Evolutionary conservation across 169 alveolate species (phyloP).

Genomic region (Eimeria praecox): DNA sequence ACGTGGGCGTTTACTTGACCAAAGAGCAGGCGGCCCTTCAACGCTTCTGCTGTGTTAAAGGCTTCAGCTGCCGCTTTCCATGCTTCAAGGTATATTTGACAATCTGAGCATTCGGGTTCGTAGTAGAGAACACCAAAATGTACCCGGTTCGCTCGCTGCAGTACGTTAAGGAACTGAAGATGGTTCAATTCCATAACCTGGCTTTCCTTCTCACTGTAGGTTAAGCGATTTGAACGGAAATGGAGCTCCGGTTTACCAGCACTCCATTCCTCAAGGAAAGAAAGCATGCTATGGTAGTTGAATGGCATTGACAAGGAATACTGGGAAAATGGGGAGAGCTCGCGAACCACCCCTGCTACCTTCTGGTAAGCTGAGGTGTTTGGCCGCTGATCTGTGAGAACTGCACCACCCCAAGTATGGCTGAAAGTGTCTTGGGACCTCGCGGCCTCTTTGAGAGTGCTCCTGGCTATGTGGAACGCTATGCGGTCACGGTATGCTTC

Average conservation of each 20-base stretch:
- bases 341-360: not conserved
- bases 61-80: constrained; percentile 22
- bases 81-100: constrained; percentile 2
- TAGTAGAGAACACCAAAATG: constrained; percentile 48
- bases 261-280: constrained; percentile 19
- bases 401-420: constrained; percentile 61
- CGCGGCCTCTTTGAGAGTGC: constrained; percentile 31
- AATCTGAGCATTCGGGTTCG: constrained; percentile 38
- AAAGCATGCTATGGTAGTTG: constrained; percentile 13
- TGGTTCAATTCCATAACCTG: constrained; percentile 39
- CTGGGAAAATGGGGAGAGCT: constrained; percentile 32
- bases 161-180: not conserved
- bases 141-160: not conserved
- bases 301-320: constrained; percentile 54
- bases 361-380: constrained; percentile 3
- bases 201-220: not conserved
- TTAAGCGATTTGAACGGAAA: constrained; percentile 39
- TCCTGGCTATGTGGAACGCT: constrained; percentile 15
- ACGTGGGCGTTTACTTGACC: not conserved
- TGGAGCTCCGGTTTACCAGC: constrained; percentile 1
- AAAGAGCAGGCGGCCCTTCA: not conserved
- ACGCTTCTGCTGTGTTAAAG: not conserved
- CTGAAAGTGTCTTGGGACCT: constrained; percentile 33
- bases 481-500: constrained; percentile 3
- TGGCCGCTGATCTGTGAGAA: not conserved